Base-by-base conservation (phyloP, 495 filamentous ascomycete species). In the Aspergillus bertholletiae region DNA sequence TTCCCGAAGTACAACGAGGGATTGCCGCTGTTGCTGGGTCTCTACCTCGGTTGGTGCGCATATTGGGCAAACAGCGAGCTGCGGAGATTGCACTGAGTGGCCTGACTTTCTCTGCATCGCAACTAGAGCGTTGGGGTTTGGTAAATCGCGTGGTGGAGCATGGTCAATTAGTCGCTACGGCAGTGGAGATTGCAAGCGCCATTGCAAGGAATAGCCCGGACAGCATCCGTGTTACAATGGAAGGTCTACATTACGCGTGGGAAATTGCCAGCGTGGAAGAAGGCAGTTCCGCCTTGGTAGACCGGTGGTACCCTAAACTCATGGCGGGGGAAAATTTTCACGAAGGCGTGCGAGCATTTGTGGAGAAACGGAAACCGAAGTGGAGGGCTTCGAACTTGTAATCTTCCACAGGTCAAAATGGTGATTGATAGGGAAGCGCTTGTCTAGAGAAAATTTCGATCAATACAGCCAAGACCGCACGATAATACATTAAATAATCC, bases 281-380 rank as follows among this genome's bases (percentile, higher is more conserved):
- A 60, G 87, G 67, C 24, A 88, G 84, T 20, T 74, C 79, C 53
- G 61, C 76, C 17, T 57, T 89, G 58, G 73, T 78, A 37, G 74
- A 79, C 56, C 78, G 80, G 2, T 77, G 81, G 80, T 92, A 81
- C 63, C 67, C 58, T 48, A 67, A 69, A 55, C 73, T 96, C 49
- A 74, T 85, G 39, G 72, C 60, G 17, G 89, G 88, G 15, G 80
- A 85, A 62, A 94, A 94, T 73, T 86, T 89, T 66, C 77, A 71
- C 57, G 90, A 95, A 72, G 90, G 89, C 0, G 76, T 94, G 35
- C 77, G 64, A 70, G 87, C 86, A 53, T 95, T 95, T 80, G 82
- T 88, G 54, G 89, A 92, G 80, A 90, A 83, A 71, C 75, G 89
- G 70, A 76, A 80, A 66, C 82, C 88, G 21, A 76, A 70, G 47